Base-by-base conservation (phyloP, 176 grass and related monocot species). In the Cymbopogon citratus region DNA sequence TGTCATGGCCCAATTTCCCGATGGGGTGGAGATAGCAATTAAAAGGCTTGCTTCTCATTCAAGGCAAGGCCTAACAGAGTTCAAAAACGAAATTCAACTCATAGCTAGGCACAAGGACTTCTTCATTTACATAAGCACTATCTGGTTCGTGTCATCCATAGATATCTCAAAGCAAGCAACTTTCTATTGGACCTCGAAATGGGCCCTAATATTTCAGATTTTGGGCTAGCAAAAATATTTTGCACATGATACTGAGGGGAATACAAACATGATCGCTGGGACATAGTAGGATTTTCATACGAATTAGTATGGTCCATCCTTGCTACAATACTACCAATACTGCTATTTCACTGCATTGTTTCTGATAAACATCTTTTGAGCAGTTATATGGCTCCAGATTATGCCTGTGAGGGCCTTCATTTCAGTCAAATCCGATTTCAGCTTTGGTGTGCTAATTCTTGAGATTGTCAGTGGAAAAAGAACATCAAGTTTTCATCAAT, bases 381-480 rank as follows among this genome's bases (percentile, higher is more conserved):
- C 5, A 25, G 60, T 27, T 28, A 27, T 27, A 27, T 63, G 24
- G 48, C 48, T 52, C 48, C 48, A 16, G 46, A 49, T 3, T 49
- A 49, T 6, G 46, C 46, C 15, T 18, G n/a, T 1, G 10, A 62
- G 59, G 59, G 59, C 1, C n/a, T 62, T 62, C 24, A 26, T 62
- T 13, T 62, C 59, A 25, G 12, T 62, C 2, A 62, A 62, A 62
- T 62, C 59, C 6, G 24, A 84, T 1, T 84, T 66, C 27, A 84
- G 81, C 27, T 84, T 84, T 1, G 81, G 81, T 18, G 71, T 84
- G 6, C n/a, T 84, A 10, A 3, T 68, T 9, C 59, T 76, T 2
- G 71, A 84, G 61, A 74, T 76, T 27, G 9, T 29, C 0, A 76
- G 19, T 31, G 81, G 71, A 10, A 74, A 54, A 28, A 57, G 71